A percentile compares a stretch with the other conserved stretches of the same genome.
Conservation (phyloP, 352 stramenopile species). For the Elongisporangium anandrum region DNA sequence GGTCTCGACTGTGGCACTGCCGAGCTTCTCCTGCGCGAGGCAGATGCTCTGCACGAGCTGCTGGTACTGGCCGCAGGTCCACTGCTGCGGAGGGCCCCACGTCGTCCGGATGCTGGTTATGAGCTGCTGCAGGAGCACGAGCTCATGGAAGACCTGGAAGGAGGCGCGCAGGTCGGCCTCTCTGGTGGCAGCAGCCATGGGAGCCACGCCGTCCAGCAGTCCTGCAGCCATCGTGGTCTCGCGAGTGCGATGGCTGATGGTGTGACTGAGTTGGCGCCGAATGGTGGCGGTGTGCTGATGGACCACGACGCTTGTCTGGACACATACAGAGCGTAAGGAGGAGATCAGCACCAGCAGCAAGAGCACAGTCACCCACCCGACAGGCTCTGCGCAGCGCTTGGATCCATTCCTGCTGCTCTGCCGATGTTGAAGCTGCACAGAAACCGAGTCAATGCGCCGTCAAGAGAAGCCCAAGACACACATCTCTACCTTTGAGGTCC, state of each 20-base stretch:
- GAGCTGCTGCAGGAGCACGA: constrained; percentile 58
- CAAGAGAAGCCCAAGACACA: background rate
- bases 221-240: background rate
- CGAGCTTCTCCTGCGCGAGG: constrained; percentile 44
- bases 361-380: constrained; percentile 20
- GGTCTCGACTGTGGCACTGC: constrained; percentile 21
- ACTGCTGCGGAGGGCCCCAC: constrained; percentile 44
- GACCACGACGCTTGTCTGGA: constrained; percentile 10
- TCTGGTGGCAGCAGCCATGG: constrained; percentile 10
- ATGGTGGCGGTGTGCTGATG: constrained; percentile 14
- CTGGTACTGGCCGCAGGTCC: constrained; percentile 55
- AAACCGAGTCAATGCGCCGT: constrained; percentile 3
- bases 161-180: constrained; percentile 46
- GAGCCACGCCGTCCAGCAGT: background rate
- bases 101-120: constrained; percentile 29
- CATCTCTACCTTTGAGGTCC: constrained; percentile 49
- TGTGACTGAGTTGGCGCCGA: constrained; percentile 11
- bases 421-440: constrained; percentile 26
- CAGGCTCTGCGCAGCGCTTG: constrained; percentile 45
- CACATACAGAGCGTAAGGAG: background rate
- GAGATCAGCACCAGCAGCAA: background rate
- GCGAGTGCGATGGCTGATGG: background rate
- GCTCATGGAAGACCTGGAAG: constrained; percentile 70
- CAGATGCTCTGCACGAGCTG: constrained; percentile 51
- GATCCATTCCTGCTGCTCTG: constrained; percentile 62